Conservation (phyloP, 169 alveolate species). For the Cryptosporidium viatorum region DNA sequence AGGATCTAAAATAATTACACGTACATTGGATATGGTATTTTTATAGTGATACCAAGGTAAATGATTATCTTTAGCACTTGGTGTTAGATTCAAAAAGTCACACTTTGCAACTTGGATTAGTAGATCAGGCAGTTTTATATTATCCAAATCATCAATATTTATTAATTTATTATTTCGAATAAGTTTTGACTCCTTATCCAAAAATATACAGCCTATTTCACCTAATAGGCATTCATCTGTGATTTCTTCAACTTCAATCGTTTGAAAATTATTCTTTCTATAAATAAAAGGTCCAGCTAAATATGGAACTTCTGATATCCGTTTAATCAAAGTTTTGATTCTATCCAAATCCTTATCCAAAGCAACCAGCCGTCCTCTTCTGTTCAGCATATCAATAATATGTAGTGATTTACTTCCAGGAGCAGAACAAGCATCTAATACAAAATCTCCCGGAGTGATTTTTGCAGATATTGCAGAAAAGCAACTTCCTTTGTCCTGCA, state of each 20-base stretch:
- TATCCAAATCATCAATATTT: not conserved
- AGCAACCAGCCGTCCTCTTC: constrained; percentile 68
- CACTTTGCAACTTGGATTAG: constrained; percentile 18
- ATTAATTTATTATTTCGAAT: not conserved
- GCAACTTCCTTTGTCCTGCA: constrained; percentile 78
- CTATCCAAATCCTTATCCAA: constrained; percentile 65
- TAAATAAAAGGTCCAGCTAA: constrained; percentile 51
- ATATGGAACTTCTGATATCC: constrained; percentile 68
- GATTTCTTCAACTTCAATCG: not conserved
- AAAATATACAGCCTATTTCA: constrained; percentile 54
- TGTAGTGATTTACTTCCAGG: constrained; percentile 83
- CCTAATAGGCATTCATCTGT: not conserved
- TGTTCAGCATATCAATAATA: constrained; percentile 63
- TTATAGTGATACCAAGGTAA: constrained; percentile 60
- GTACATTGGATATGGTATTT: not conserved
- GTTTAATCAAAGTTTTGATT: constrained; percentile 49
- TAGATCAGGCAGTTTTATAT: not conserved
- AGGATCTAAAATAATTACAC: constrained; percentile 77
- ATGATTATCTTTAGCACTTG: not conserved
- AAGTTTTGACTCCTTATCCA: constrained; percentile 12
- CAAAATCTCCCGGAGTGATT: constrained; percentile 76
- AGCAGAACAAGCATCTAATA: constrained; percentile 81
- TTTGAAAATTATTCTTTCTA: not conserved
- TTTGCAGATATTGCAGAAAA: constrained; percentile 76
- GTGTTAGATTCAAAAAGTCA: constrained; percentile 13